These are phyloP conservation scores for Monosporascus sp. DNA, from an alignment of 2,329 filamentous ascomycete species.

Conservation along the genomic window DNA sequence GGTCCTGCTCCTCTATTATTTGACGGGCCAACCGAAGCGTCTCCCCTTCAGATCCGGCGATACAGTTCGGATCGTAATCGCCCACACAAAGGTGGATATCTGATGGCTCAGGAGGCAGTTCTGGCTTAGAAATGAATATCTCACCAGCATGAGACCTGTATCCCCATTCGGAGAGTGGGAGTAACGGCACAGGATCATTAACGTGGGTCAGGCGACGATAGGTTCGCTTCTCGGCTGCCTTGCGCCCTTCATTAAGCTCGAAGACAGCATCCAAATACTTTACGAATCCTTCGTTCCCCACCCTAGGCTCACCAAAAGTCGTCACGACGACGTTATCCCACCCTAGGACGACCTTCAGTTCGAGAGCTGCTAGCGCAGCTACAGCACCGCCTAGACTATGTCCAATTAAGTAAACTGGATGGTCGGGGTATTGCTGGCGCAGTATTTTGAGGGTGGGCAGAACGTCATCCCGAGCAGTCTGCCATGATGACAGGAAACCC, in stretches of 20 bases:
- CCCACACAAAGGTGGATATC: constrained; percentile 72
- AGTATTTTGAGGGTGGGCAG: constrained; percentile 60
- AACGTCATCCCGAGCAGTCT: constrained; percentile 63
- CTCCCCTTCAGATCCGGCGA: constrained; percentile 50
- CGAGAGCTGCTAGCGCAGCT: constrained; percentile 77
- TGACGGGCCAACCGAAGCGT: constrained; percentile 14
- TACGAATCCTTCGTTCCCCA: constrained; percentile 53
- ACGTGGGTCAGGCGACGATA: constrained; percentile 82
- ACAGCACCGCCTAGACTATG: constrained; percentile 93
- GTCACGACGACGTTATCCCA: constrained; percentile 73
- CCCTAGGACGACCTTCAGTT: constrained; percentile 66
- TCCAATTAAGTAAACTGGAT: constrained; percentile 73
- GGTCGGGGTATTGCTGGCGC: constrained; percentile 57
- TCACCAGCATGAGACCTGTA: constrained; percentile 82
- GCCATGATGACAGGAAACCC: constrained; percentile 85
- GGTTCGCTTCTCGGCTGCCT: constrained; percentile 26
- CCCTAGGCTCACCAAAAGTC: constrained; percentile 83
- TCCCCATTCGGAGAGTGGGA: constrained; percentile 84
- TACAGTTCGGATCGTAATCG: constrained; percentile 66
- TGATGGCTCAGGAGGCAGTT: constrained; percentile 59
- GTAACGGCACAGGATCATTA: constrained; percentile 80
- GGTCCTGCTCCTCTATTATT: constrained; percentile 15
- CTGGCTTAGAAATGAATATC: constrained; percentile 71
- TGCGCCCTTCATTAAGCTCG: constrained; percentile 29
- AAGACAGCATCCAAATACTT: constrained; percentile 52